Base-by-base conservation (phyloP, 371 early-diverging fungal species). In the Blyttiomyces sp. region DNA sequence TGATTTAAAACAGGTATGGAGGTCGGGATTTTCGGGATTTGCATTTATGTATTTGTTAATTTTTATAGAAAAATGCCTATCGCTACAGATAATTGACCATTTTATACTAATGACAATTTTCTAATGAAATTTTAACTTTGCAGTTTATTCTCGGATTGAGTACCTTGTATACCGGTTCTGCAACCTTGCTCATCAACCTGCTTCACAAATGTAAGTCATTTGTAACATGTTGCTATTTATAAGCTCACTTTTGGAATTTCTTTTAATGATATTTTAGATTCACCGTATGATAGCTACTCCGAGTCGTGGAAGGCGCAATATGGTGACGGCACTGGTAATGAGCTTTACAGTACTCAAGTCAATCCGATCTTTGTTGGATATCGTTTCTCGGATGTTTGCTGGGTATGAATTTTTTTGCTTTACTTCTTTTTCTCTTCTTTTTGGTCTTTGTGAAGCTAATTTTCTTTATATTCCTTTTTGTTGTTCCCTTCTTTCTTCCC, bases 231-330 rank as follows among this genome's bases (percentile, higher is more conserved):
- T n/a, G n/a, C 45, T 33, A 26, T n/a, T 5, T 2, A 23, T 34
- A 24, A 23, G 26, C 39, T 4, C 26, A 11, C 49, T 21, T 30
- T 54, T 27, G n/a, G 28, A 17, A 30, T 33, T 49, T 28, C 7
- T 11, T 35, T 1, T 19, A 55, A 23, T 35, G 34, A 11, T 23
- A 17, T 13, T 23, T 28, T 26, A 64, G 64, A 49, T 17, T 56
- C 50, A 19, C 85, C 86, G 1, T 66, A 73, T 53, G 74, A 83
- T 45, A 64, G 63, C 19, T 88, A 86, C 52, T 76, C 82, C 35
- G 78, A 84, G 39, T 83, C 87, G 0, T 90, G 90, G 90, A 76
- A 82, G 57, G 86, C 86, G 5, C 88, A 88, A 52, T 90, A 88
- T 61, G 88, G 88, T 33, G 89, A 90, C 59, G 88, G 87, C 0